phyloP scores from a whole-genome alignment of 2,329 filamentous ascomycete genomes.

The Dothiorella sarmentorum region DNA sequence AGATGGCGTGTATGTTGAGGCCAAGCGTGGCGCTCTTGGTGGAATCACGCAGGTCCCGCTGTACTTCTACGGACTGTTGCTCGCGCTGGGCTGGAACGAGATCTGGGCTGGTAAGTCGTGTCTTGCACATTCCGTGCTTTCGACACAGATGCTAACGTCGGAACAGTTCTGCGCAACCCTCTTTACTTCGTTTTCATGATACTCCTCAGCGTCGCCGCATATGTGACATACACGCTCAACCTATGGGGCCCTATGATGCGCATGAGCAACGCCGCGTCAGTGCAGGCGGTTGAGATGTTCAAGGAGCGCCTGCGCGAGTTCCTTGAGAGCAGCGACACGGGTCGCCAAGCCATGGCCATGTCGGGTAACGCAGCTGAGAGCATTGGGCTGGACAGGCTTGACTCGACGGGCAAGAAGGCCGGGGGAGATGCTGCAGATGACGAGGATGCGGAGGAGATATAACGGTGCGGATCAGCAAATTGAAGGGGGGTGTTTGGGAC shows the following conservation, averaged over 20 bases:
- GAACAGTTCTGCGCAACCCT: conserved; percentile 82
- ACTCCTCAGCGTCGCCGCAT: conserved; percentile 70
- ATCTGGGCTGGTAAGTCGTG: conserved; percentile 76
- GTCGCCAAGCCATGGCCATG: conserved; percentile 79
- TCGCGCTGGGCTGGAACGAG: conserved; percentile 98
- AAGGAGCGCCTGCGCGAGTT: conserved; percentile 91
- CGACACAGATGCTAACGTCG: neutral
- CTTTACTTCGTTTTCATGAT: conserved; percentile 88
- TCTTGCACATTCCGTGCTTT: neutral
- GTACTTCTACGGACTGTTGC: conserved; percentile 87
- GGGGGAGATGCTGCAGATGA: neutral
- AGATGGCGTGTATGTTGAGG: conserved; percentile 96
- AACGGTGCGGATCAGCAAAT: neutral
- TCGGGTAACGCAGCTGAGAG: conserved; percentile 16
- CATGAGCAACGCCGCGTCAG: conserved; percentile 85
- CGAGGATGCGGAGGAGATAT: conserved; percentile 15
- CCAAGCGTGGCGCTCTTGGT: conserved; percentile 93
- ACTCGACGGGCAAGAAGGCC: conserved; percentile 12
- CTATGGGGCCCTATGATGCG: conserved; percentile 94
- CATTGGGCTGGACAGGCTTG: conserved; percentile 10
- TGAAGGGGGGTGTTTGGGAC: neutral
- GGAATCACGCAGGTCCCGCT: conserved; percentile 90
- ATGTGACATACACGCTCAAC: conserved; percentile 90
- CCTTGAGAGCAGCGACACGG: conserved; percentile 80
- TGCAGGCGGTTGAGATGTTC: conserved; percentile 84